Conservation (phyloP, 176 grass and related monocot species). For the Sorghum bicolor region Sorghum_bicolor_NCBIv3 NC_012879.2:53913501-53914000, state of each 20-base stretch:
- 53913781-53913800: too few species aligned
- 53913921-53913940: neutral
- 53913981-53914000: neutral
- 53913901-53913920: neutral
- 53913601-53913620: neutral
- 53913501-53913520: neutral
- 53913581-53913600: slow-evolving; percentile 20
- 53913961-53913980: neutral
- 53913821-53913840: neutral
- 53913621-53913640: neutral
- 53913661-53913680: neutral
- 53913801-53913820: neutral
- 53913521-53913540: slow-evolving; percentile 40
- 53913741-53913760: neutral
- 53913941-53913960: neutral
- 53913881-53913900: neutral
- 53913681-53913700: neutral
- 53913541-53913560: slow-evolving; percentile 34
- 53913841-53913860: neutral
- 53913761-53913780: too few species aligned
- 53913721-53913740: slow-evolving; percentile 23
- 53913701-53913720: too few species aligned
- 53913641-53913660: neutral
- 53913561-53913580: slow-evolving; percentile 25
- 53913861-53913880: neutral